These are phyloP conservation scores for Myxozyma sirexii DNA, from an alignment of 805 yeast species.

Conservation along the genomic window DNA sequence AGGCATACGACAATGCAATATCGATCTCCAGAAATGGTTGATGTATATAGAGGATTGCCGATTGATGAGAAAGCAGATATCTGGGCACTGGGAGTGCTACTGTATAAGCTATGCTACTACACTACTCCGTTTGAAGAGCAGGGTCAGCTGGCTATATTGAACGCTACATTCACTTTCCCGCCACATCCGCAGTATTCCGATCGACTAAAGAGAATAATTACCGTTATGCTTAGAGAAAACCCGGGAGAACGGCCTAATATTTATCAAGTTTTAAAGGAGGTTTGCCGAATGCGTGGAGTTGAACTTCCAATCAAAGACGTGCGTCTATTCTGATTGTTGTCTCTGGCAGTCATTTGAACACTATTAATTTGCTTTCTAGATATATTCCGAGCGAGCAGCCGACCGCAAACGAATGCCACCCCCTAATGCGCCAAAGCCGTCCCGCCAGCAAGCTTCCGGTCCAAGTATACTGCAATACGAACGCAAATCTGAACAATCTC, in stretches of 20 bases:
- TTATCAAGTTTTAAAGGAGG: conserved; percentile 69
- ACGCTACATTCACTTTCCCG: conserved; percentile 80
- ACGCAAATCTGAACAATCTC: background rate
- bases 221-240: conserved; percentile 78
- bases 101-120: conserved; percentile 87
- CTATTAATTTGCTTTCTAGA: background rate
- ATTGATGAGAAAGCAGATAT: conserved; percentile 91
- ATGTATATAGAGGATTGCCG: conserved; percentile 76
- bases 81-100: conserved; percentile 94
- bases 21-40: conserved; percentile 95
- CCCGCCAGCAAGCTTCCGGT: background rate
- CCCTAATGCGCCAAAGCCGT: background rate
- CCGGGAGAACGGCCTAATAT: conserved; percentile 84
- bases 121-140: conserved; percentile 90
- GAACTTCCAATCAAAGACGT: conserved; percentile 50
- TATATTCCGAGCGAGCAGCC: conserved; percentile 6
- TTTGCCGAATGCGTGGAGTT: conserved; percentile 62
- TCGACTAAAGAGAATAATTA: conserved; percentile 71
- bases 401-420: conserved; percentile 24
- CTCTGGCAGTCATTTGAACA: too few relatives aligned
- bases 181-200: conserved; percentile 67
- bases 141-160: conserved; percentile 83
- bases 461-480: conserved; percentile 20
- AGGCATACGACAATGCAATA: conserved; percentile 96
- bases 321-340: background rate